These are phyloP conservation scores for Dioscorea zingiberensis DNA, from an alignment of 106 monocot species.

Conservation along the genomic window DNA sequence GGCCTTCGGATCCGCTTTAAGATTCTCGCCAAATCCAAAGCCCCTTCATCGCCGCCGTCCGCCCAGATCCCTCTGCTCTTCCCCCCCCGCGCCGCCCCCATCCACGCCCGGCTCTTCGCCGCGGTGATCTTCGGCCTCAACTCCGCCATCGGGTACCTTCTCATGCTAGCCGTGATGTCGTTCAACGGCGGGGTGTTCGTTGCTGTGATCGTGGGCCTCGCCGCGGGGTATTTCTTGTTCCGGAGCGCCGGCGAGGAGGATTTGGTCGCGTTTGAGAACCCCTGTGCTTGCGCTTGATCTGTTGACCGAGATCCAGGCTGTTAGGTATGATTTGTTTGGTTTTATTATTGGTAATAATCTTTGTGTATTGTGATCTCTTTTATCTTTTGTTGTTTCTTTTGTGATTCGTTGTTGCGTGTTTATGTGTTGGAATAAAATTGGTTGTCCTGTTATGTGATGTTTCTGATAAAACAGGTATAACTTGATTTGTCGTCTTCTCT, in stretches of 20 bases:
- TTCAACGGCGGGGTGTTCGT: conserved; percentile 84
- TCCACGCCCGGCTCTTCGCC: conserved; percentile 8
- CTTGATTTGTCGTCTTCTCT: no score
- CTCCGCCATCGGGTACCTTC: conserved; percentile 78
- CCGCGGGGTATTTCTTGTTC: conserved; percentile 64
- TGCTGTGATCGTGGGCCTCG: conserved; percentile 48
- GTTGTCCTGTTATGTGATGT: no score
- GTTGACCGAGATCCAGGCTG: not conserved
- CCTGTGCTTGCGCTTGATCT: conserved; percentile 69
- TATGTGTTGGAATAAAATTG: no score
- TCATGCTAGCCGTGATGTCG: conserved; percentile 98
- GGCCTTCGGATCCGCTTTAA: conserved; percentile 59
- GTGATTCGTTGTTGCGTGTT: no score
- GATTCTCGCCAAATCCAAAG: conserved; percentile 23
- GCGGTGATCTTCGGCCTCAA: conserved; percentile 63
- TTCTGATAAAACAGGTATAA: no score
- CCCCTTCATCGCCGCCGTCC: conserved; percentile 4
- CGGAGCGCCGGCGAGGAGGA: conserved; percentile 65
- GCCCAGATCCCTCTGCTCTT: conserved; percentile 32
- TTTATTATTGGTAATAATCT: no score
- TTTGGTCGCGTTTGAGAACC: conserved; percentile 33
- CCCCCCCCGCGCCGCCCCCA: not conserved
- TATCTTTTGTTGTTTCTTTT: not conserved
- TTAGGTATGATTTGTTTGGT: no score
- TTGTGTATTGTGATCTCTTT: not conserved